Conservation (phyloP, 2,329 filamentous ascomycete species). For the Dothiorella sarmentorum region DNA sequence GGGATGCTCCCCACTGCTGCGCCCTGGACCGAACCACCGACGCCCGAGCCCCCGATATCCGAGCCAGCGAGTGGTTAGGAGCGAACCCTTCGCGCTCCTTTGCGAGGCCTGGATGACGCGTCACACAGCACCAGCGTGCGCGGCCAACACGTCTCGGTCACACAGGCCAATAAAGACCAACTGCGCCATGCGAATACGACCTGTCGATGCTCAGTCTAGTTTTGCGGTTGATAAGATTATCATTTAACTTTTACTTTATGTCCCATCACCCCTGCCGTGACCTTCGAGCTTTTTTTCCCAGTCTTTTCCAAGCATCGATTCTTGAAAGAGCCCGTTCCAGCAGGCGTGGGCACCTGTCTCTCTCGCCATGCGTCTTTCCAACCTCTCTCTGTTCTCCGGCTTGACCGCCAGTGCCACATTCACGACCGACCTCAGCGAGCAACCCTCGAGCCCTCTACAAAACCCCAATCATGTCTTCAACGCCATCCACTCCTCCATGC, state of each 20-base stretch:
- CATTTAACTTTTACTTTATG: neutral
- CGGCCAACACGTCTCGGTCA: neutral
- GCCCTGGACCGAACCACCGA: neutral
- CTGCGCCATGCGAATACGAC: slow-evolving; percentile 7
- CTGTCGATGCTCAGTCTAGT: slow-evolving; percentile 1
- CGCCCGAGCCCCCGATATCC: neutral
- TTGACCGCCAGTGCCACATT: neutral
- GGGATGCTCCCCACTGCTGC: too few relatives aligned
- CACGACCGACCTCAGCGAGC: neutral
- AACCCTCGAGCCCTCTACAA: neutral
- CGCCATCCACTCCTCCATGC: slow-evolving; percentile 65
- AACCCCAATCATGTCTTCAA: slow-evolving; percentile 70
- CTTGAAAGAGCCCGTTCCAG: neutral
- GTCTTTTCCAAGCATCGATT: neutral
- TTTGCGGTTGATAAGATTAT: slow-evolving; percentile 6
- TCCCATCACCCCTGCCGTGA: neutral
- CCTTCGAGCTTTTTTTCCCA: neutral
- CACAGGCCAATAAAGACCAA: neutral
- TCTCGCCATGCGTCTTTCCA: slow-evolving; percentile 8
- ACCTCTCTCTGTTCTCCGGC: slow-evolving; percentile 4
- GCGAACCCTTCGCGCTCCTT: neutral
- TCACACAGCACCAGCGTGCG: slow-evolving; percentile 5
- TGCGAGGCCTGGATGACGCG: neutral
- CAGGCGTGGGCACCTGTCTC: neutral
- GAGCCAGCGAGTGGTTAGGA: neutral